These are phyloP conservation scores for Trebouxiophyceae sp. DNA, from an alignment of 163 green algal genomes.

Conservation along the genomic window DNA sequence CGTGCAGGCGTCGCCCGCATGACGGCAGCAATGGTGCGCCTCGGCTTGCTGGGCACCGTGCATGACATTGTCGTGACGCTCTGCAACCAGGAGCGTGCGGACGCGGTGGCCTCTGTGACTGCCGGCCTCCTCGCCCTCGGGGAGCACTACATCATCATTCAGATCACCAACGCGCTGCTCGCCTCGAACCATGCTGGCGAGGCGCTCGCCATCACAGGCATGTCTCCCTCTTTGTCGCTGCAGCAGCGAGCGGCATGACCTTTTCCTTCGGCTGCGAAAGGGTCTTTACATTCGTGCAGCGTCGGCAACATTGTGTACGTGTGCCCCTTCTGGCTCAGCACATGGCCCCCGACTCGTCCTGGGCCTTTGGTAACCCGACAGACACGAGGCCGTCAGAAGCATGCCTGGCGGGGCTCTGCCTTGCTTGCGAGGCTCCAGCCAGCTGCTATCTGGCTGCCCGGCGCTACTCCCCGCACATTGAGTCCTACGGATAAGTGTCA, in stretches of 20 bases:
- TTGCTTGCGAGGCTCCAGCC: too few species aligned
- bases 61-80: conserved; percentile 5
- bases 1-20: conserved; percentile 3
- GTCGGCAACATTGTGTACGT: background rate
- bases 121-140: background rate
- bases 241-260: too few species aligned
- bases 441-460: background rate
- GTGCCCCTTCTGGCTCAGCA: background rate
- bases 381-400: too few species aligned
- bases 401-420: background rate
- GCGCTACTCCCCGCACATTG: too few species aligned
- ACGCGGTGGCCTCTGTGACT: background rate
- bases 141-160: background rate
- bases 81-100: background rate
- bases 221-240: too few species aligned
- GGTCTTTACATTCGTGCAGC: background rate
- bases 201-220: background rate
- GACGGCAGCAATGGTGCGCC: conserved; percentile 1
- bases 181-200: background rate
- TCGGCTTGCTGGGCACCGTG: background rate
- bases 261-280: background rate
- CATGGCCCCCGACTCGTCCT: background rate
- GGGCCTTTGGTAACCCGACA: background rate
- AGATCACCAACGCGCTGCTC: conserved; percentile 1
- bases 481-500: too few species aligned